Evolutionary conservation across 2,329 filamentous ascomycete genomes (phyloP), one percentile per base, ranked within the genome.

Genomic region (Fusarium sambucinum): DNA sequence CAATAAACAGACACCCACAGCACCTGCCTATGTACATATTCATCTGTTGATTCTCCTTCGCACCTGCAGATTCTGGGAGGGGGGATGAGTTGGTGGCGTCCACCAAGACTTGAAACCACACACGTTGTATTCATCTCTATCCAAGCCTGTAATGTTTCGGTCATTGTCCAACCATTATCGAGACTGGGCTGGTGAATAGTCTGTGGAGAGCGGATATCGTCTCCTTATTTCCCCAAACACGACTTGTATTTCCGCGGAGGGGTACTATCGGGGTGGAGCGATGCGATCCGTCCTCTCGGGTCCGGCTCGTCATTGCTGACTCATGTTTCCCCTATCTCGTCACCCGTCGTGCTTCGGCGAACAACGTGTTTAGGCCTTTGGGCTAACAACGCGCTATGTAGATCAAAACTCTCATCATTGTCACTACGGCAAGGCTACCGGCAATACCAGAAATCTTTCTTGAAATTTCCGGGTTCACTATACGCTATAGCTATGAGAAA

Each of bases 51-150:
- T 19, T 17, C 17, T 44, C n/a, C 19, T 55, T 57, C 29, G 41
- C 35, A 48, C 41, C 30, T 59, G 45, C 55, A 61, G 54, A 29
- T 25, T 42, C n/a, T 30, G 52, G 52, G 47, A 35, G 17, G 23
- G 45, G 42, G 35, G 32, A 38, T 63, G 30, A 52, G 58, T 50
- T 70, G 68, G 64, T 69, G 60, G 64, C 61, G 57, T 27, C 33
- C 56, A 37, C 47, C 25, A 55, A 44, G 37, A 32, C 32, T 23
- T 54, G 58, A 68, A 50, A 67, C 62, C 48, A 53, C 33, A 29
- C 40, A 27, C 25, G 42, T 63, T 38, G 25, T n/a, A 32, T 46
- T 46, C 21, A 54, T 27, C 23, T 13, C 27, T 33, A 35, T 46
- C 13, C n/a, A 55, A 32, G 32, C 29, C 17, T 27, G 42, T 29